These are phyloP conservation scores for Hydrangea macrophylla DNA, from an alignment of 148 eudicot species.

Conservation along the genomic window DNA sequence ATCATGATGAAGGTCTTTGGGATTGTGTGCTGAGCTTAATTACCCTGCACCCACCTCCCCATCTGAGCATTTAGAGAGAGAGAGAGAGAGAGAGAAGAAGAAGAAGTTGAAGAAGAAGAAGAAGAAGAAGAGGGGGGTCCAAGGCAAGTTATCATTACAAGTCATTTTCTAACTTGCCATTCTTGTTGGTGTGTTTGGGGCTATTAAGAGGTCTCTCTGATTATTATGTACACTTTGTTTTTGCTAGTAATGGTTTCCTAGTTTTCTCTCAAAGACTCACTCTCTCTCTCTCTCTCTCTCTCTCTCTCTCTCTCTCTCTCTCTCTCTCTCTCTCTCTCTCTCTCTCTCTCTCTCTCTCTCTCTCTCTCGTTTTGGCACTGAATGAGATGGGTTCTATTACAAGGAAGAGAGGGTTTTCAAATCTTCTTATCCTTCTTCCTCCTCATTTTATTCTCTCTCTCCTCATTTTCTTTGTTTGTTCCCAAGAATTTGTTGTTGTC, in stretches of 20 bases:
- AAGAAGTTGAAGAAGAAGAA: not conserved
- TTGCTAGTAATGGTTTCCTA: constrained; percentile 20
- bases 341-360: not conserved
- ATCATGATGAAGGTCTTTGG: constrained; percentile 30
- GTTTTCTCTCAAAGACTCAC: not conserved
- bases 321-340: not conserved
- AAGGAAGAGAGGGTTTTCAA: constrained; percentile 10
- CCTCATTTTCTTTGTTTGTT: constrained; percentile 21
- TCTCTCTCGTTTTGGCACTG: constrained; percentile 29
- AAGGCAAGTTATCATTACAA: constrained; percentile 9
- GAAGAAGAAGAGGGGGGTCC: no score
- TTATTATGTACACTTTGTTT: not conserved
- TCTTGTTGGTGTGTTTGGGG: constrained; percentile 16
- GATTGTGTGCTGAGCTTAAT: constrained; percentile 25
- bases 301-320: not conserved
- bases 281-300: not conserved
- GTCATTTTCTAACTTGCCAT: constrained; percentile 36
- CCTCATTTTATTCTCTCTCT: constrained; percentile 4
- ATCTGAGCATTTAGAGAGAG: constrained; percentile 14
- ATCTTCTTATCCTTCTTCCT: not conserved
- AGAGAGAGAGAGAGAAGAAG: constrained; percentile 17
- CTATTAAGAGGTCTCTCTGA: constrained; percentile 5
- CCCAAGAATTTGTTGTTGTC: constrained; percentile 23
- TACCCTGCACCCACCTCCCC: constrained; percentile 31
- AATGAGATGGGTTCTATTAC: constrained; percentile 19